Evolutionary conservation across 257 asterid genomes (phyloP).

Genomic region (Thymus mandschuricus): DNA sequence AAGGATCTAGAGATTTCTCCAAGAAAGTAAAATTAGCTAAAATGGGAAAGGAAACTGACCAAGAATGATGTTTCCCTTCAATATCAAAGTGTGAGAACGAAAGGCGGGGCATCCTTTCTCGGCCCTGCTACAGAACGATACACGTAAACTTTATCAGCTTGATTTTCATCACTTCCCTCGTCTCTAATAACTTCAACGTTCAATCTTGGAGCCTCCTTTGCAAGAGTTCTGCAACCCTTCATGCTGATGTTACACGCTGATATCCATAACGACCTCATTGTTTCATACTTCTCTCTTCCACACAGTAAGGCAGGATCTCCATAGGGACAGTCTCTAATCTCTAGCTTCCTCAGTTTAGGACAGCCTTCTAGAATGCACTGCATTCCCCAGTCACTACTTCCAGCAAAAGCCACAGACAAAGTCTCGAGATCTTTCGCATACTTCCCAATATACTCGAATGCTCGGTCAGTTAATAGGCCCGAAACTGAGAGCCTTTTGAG

Average conservation of each 20-base stretch:
- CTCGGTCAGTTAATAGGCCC: constrained; percentile 71
- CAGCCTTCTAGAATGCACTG: constrained; percentile 77
- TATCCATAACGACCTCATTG: constrained; percentile 87
- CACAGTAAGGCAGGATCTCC: constrained; percentile 73
- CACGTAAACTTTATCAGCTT: constrained; percentile 62
- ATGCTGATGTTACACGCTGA: constrained; percentile 71
- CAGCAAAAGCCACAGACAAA: constrained; percentile 91
- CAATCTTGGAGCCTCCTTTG: constrained; percentile 71
- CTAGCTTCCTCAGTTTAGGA: constrained; percentile 84
- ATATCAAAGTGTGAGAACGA: constrained; percentile 68
- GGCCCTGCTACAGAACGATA: constrained; percentile 88
- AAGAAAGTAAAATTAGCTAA: neutral
- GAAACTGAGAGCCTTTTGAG: constrained; percentile 83
- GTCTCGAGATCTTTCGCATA: constrained; percentile 83
- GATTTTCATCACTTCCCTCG: constrained; percentile 45
- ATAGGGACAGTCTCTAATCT: constrained; percentile 84
- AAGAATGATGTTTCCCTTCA: constrained; percentile 11
- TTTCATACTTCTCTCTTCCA: constrained; percentile 66
- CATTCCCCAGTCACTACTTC: constrained; percentile 82
- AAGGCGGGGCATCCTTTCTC: constrained; percentile 79
- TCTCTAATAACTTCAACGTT: constrained; percentile 82
- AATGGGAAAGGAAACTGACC: constrained; percentile 34
- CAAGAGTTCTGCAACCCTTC: constrained; percentile 66
- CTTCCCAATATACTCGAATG: constrained; percentile 77
- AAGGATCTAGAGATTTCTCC: constrained; percentile 19